Evolutionary conservation across 768 basidiomycete genomes (phyloP).

Genomic region (Lactarius hatsudake): DNA sequence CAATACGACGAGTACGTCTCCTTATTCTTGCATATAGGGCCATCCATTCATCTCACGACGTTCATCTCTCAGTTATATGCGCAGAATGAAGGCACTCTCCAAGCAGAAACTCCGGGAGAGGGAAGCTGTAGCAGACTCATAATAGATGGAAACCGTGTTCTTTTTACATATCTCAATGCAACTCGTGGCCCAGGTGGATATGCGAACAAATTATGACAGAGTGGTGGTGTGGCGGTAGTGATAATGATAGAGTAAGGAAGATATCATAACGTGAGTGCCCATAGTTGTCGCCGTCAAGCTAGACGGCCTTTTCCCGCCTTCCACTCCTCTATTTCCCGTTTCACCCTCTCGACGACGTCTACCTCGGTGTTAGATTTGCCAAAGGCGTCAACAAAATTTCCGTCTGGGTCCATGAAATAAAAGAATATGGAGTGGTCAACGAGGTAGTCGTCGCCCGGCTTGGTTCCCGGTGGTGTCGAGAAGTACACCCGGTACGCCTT

Average conservation of each 20-base stretch:
- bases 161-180: constrained; percentile 2
- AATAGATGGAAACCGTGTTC: constrained; percentile 17
- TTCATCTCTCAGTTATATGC: constrained; percentile 60
- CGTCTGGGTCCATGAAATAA: constrained; percentile 95
- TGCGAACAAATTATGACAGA: constrained; percentile 5
- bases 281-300: constrained; percentile 29
- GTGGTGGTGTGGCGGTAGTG: constrained; percentile 3
- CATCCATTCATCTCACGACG: constrained; percentile 14
- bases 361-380: constrained; percentile 74
- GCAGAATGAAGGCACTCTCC: constrained; percentile 81
- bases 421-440: constrained; percentile 98
- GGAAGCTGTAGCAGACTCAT: constrained; percentile 36
- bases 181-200: background rate
- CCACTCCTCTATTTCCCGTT: constrained; percentile 48
- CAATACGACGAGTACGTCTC: constrained; percentile 83
- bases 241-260: background rate
- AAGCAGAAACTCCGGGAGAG: constrained; percentile 58
- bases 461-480: constrained; percentile 87
- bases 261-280: constrained; percentile 1
- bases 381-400: constrained; percentile 94
- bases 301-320: constrained; percentile 37
- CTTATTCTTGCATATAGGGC: constrained; percentile 3
- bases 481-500: constrained; percentile 98
- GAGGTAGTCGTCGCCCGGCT: constrained; percentile 89
- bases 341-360: constrained; percentile 63